A percentile compares a stretch with the other conserved stretches of the same genome.
phyloP scores from a whole-genome alignment of 2,329 filamentous ascomycete species.

The Lasiodiplodia citricola region DNA sequence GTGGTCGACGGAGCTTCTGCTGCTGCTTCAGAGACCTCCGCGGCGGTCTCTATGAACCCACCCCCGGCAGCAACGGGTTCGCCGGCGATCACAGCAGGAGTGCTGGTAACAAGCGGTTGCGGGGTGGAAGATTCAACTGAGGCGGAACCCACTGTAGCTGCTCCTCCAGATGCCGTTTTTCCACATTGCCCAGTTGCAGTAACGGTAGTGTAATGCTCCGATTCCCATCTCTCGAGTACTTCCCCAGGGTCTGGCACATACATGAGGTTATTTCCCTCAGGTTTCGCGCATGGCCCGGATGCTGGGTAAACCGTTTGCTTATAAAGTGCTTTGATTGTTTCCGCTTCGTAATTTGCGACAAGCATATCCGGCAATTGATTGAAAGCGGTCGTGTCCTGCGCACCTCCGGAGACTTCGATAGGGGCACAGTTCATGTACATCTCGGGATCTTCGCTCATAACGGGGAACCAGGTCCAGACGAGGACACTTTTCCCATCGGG shows the following conservation, averaged over 20 bases:
- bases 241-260: background rate
- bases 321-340: no score
- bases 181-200: no score
- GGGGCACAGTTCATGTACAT: constrained; percentile 97
- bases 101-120: background rate
- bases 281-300: no score
- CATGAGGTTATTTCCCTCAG: no score
- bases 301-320: no score
- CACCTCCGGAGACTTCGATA: constrained; percentile 65
- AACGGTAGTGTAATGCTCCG: no score
- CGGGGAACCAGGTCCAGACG: constrained; percentile 94
- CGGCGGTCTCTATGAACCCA: background rate
- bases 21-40: background rate
- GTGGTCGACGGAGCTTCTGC: background rate
- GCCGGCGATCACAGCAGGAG: no score
- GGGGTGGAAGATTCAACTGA: no score
- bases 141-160: no score
- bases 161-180: no score
- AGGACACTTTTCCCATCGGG: constrained; percentile 78
- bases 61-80: background rate
- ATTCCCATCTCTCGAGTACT: background rate
- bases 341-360: constrained; percentile 65
- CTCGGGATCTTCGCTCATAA: constrained; percentile 77
- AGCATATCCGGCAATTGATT: constrained; percentile 74
- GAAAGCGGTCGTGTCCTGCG: constrained; percentile 60